These are phyloP conservation scores for Mesostigma viride DNA, from an alignment of 139 green algal species.

Conservation along the genomic window DNA sequence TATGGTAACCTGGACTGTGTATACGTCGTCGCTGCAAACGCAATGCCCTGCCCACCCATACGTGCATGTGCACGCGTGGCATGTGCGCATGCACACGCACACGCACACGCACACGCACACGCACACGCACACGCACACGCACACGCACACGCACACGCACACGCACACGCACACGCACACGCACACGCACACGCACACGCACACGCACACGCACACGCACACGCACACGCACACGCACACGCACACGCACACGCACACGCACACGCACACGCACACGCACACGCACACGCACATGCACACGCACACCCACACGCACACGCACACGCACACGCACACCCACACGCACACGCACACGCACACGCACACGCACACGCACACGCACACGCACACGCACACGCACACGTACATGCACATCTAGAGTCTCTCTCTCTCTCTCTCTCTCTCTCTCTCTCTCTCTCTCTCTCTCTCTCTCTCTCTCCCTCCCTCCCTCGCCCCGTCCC, in stretches of 20 bases:
- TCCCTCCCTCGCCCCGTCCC: too few species aligned
- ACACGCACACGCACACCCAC: slow-evolving; percentile 13
- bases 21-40: too few species aligned
- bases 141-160: slow-evolving; percentile 14
- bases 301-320: slow-evolving; percentile 12
- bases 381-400: slow-evolving; percentile 9
- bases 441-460: too few species aligned
- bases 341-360: slow-evolving; percentile 12
- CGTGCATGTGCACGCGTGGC: too few species aligned
- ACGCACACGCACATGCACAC: slow-evolving; percentile 16
- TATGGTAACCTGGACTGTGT: too few species aligned
- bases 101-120: slow-evolving; percentile 12
- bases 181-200: slow-evolving; percentile 8
- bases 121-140: slow-evolving; percentile 12
- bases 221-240: slow-evolving; percentile 12
- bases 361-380: slow-evolving; percentile 10
- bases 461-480: too few species aligned
- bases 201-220: slow-evolving; percentile 13
- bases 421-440: too few species aligned
- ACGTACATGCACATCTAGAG: too few species aligned
- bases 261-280: slow-evolving; percentile 13
- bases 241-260: slow-evolving; percentile 12
- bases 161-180: slow-evolving; percentile 8
- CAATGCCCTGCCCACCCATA: too few species aligned
- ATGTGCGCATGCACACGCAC: slow-evolving; percentile 7